Percentiles rank a stretch among this genome's conserved stretches.
Conservation (phyloP, 257 asterid species). For the Solanum dulcamara region DNA sequence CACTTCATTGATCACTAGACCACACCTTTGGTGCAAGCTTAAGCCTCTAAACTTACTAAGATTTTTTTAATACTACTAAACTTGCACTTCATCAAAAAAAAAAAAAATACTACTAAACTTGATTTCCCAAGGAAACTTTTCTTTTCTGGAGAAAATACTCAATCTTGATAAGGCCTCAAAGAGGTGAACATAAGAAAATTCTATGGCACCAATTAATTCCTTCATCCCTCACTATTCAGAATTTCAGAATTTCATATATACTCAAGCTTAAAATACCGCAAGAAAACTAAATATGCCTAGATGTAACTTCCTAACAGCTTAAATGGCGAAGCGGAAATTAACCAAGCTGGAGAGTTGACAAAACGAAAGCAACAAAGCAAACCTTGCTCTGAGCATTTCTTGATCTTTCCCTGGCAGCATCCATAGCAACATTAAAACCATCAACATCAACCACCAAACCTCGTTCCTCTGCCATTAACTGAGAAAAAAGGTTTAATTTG, state of each 20-base stretch:
- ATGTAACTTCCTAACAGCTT: not conserved
- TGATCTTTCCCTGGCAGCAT: constrained; percentile 84
- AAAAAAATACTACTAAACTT: not conserved
- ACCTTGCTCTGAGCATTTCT: constrained; percentile 95
- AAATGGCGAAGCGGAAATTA: not conserved
- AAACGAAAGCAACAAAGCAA: constrained; percentile 4
- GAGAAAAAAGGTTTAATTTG: constrained; percentile 9
- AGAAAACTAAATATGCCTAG: not conserved
- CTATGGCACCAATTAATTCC: not conserved
- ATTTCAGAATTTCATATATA: not conserved
- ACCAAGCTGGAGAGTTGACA: not conserved
- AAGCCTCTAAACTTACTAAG: not conserved
- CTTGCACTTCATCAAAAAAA: too few species aligned
- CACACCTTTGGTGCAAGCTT: not conserved
- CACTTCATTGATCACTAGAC: not conserved
- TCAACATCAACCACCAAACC: constrained; percentile 72
- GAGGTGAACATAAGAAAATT: not conserved
- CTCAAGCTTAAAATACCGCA: not conserved
- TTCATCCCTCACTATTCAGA: not conserved
- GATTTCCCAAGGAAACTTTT: not conserved
- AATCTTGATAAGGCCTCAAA: not conserved
- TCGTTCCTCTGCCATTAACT: constrained; percentile 98
- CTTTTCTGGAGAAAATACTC: not conserved
- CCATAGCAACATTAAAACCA: constrained; percentile 67
- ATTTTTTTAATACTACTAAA: not conserved